A percentile compares a stretch with the other conserved stretches of the same genome.
Conservation (phyloP, 148 eudicot species). For the Rhododendron henanense region DNA sequence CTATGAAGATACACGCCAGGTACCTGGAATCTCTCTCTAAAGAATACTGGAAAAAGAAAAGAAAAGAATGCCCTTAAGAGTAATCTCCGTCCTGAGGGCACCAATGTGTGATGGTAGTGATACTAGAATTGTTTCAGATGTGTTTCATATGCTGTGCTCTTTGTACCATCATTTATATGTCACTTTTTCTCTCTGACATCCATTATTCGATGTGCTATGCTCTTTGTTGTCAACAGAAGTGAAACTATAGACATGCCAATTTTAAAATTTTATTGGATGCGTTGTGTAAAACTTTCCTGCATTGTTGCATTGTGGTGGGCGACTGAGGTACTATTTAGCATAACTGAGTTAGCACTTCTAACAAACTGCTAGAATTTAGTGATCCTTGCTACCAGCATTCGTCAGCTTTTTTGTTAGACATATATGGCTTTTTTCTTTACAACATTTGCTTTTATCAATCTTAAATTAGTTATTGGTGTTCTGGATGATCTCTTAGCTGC, state of each 20-base stretch:
- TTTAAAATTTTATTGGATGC: too few species aligned
- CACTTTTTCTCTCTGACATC: background rate
- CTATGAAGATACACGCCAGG: slow-evolving; percentile 95
- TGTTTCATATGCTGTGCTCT: background rate
- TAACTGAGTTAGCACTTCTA: background rate
- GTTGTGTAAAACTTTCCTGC: background rate
- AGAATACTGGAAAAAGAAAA: background rate
- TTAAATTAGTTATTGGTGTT: background rate
- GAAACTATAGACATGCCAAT: background rate
- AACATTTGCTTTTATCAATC: background rate
- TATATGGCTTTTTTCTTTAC: background rate
- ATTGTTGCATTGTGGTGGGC: background rate
- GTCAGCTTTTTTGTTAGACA: background rate
- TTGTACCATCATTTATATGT: background rate
- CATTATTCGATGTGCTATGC: background rate
- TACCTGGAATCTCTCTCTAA: slow-evolving; percentile 10
- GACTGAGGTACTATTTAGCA: background rate
- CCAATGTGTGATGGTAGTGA: background rate
- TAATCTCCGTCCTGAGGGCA: background rate
- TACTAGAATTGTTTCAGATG: background rate
- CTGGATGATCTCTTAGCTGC: background rate
- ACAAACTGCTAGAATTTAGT: background rate
- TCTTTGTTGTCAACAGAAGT: background rate
- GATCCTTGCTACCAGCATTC: background rate
- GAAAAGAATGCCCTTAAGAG: background rate